Percentiles rank a stretch among this genome's conserved stretches.
Conservation (phyloP, 768 basidiomycete genomes). For the Phanerochaete sordida region DNA sequence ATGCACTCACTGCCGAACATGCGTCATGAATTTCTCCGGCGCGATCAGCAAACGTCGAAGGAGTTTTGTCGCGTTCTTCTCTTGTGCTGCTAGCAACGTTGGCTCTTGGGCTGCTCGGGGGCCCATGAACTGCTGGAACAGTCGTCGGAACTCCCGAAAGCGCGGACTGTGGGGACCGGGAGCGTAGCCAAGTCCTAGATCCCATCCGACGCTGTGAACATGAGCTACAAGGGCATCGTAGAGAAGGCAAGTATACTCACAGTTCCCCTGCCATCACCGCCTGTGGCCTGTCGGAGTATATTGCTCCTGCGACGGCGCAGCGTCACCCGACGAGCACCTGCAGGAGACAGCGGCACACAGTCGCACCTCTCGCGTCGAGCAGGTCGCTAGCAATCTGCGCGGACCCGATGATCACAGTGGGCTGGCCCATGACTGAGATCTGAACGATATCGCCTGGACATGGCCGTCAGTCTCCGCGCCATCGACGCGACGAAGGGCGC, state of each 20-base stretch:
- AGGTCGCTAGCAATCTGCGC: conserved; percentile 9
- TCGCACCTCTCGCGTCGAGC: conserved; percentile 9
- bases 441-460: conserved; percentile 11
- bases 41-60: conserved; percentile 15
- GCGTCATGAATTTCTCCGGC: conserved; percentile 17
- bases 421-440: conserved; percentile 9
- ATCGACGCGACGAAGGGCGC: no score
- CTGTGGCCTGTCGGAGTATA: conserved; percentile 30
- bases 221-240: background rate
- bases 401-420: conserved; percentile 12
- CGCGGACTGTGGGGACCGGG: conserved; percentile 28
- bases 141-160: conserved; percentile 32
- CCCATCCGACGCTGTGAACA: conserved; percentile 31
- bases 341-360: background rate
- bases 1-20: conserved; percentile 19
- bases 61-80: conserved; percentile 15
- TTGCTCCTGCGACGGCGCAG: conserved; percentile 18
- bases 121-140: conserved; percentile 32
- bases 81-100: conserved; percentile 16
- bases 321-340: background rate
- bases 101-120: conserved; percentile 23
- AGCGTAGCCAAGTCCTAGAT: conserved; percentile 32
- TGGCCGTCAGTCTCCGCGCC: no score
- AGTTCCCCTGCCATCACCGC: conserved; percentile 31
- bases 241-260: conserved; percentile 15